phyloP scores from a whole-genome alignment of 2,329 filamentous ascomycete species.

The Endoconidiophora laricicola region DNA sequence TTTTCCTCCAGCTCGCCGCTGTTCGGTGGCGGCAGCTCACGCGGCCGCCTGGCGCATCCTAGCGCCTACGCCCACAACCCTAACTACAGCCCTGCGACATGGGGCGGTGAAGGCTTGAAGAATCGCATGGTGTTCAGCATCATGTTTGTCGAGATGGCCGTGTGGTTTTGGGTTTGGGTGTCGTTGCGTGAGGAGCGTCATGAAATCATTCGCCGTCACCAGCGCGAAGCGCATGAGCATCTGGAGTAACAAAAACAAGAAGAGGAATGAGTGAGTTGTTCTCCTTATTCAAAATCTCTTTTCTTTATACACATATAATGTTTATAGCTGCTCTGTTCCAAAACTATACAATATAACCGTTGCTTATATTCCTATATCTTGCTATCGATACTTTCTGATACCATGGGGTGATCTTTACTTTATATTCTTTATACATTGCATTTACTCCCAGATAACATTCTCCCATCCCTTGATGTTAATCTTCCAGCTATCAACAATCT shows the following conservation, averaged over 20 bases:
- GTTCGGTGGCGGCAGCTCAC: slow-evolving; percentile 21
- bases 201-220: slow-evolving; percentile 23
- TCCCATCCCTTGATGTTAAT: slow-evolving; percentile 17
- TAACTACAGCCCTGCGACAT: slow-evolving; percentile 24
- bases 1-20: slow-evolving; percentile 37
- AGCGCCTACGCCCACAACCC: slow-evolving; percentile 21
- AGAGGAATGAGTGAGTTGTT: background rate
- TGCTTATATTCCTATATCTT: background rate
- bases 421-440: background rate
- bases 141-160: slow-evolving; percentile 65
- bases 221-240: slow-evolving; percentile 8
- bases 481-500: slow-evolving; percentile 16
- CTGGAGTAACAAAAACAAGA: slow-evolving; percentile 1
- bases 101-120: slow-evolving; percentile 53
- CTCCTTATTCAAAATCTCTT: background rate
- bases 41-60: slow-evolving; percentile 22
- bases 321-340: background rate
- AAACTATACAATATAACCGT: background rate
- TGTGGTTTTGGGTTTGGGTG: slow-evolving; percentile 76
- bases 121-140: slow-evolving; percentile 76
- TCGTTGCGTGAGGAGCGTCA: slow-evolving; percentile 50
- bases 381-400: background rate
- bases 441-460: slow-evolving; percentile 16
- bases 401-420: background rate
- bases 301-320: background rate